Evolutionary conservation across 352 stramenopile genomes (phyloP), one percentile per base, ranked within the genome.

Genomic region (Globisporangium orthogonon): DNA sequence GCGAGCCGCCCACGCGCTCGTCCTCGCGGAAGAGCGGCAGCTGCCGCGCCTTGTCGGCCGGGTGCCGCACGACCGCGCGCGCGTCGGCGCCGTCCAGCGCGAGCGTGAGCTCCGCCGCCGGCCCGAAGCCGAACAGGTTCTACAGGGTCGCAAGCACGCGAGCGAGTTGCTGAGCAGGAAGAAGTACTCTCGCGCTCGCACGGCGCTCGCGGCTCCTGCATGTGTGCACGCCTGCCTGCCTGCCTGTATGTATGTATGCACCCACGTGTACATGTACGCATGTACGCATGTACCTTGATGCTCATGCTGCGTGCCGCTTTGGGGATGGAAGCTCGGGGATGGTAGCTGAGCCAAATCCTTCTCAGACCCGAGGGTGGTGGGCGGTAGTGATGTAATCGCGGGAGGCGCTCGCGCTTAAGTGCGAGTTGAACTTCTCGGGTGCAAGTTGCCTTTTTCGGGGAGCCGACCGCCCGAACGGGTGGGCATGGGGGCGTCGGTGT

Each of bases 1-100:
- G 70, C 7, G 63, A 52, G 4, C 91, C 91, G 4, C 58, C 74
- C 56, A 97, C 66, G 13, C 63, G 61, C 54, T 92, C 79, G 43
- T 83, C 70, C 10, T 61, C 58, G 13, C 62, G 62, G 50, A 84
- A 87, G 58, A 92, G 67, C 43, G 76, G 73, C 53, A 88, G 59
- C 18, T 84, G 64, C 17, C 51, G 61, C 28, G 51, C 52, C 50
- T 77, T 74, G 48, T 67, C 56, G 41, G 54, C 63, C 66, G 60
- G 58, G 23, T 61, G 58, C 29, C 61, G 45, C 37, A 69, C 46
- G 9, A 52, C 31, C 35, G 52, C 56, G 14, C 58, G 57, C 28
- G 50, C 44, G 29, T 50, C 41, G n/a, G 61, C 47, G 50, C 41
- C 51, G 17, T 65, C 58, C 2, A 69, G 44, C 18, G 33, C 54